phyloP scores from a whole-genome alignment of 768 basidiomycete genomes.

The Hypholoma sublateritium region DNA sequence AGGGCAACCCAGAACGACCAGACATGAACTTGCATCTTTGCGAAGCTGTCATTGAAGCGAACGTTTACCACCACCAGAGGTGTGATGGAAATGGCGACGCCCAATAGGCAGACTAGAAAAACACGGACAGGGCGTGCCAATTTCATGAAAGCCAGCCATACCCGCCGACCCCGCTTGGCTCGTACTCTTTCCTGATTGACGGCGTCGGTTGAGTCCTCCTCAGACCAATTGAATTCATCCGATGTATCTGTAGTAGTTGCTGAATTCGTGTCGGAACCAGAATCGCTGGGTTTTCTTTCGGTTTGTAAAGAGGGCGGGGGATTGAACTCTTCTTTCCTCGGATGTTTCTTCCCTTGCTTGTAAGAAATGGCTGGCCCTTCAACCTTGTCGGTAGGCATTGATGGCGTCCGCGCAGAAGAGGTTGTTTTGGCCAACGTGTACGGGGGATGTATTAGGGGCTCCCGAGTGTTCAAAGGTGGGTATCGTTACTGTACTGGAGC shows the following conservation, averaged over 20 bases:
- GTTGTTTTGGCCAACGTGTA: not conserved
- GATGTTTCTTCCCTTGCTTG: not conserved
- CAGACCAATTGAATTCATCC: conserved; percentile 78
- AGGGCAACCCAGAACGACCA: conserved; percentile 72
- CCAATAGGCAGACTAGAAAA: conserved; percentile 56
- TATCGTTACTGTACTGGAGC: not conserved
- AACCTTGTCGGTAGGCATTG: not conserved
- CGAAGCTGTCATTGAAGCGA: conserved; percentile 50
- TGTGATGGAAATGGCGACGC: conserved; percentile 62
- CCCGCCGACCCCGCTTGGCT: conserved; percentile 59
- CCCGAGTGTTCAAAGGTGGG: not conserved
- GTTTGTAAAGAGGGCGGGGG: conserved; percentile 4
- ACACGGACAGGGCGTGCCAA: conserved; percentile 60
- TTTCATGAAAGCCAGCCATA: conserved; percentile 69
- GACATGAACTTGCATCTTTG: conserved; percentile 55
- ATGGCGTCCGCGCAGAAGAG: not conserved
- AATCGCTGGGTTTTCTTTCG: conserved; percentile 6
- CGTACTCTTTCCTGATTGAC: conserved; percentile 31
- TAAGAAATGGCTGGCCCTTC: not conserved
- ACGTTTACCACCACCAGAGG: conserved; percentile 70
- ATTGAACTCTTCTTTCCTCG: not conserved
- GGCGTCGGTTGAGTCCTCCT: conserved; percentile 46
- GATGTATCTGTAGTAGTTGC: conserved; percentile 55
- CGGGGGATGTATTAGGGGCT: not conserved
- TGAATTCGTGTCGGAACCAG: conserved; percentile 37